Percentiles rank a stretch among this genome's conserved stretches.
phyloP scores from a whole-genome alignment of 2,329 filamentous ascomycete genomes.

The Grosmannia huntii region DNA sequence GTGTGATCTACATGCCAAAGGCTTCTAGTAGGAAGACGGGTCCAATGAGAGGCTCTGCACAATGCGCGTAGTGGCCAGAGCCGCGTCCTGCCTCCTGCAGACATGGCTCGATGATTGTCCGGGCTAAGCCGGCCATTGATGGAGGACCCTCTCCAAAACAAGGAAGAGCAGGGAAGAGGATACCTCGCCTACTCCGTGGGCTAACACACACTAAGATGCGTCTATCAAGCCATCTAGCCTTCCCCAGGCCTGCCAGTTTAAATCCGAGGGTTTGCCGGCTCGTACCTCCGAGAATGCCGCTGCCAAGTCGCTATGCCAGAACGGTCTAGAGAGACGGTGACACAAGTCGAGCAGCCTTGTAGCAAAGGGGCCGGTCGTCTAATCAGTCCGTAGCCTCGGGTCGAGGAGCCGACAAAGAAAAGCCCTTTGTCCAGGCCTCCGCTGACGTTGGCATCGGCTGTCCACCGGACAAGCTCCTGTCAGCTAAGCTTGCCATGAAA shows the following conservation, averaged over 20 bases:
- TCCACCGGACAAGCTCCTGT: neutral
- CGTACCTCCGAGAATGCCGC: too few species aligned
- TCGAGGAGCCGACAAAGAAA: neutral
- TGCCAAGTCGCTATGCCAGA: too few species aligned
- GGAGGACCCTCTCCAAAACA: neutral
- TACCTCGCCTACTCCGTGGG: neutral
- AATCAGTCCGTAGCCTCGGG: too few species aligned
- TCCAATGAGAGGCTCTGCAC: too few species aligned
- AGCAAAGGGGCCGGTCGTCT: too few species aligned
- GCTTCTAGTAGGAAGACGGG: too few species aligned
- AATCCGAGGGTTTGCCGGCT: neutral
- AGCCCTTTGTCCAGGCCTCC: neutral
- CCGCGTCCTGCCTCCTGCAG: neutral
- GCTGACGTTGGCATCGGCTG: neutral
- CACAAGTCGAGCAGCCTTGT: too few species aligned
- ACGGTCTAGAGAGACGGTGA: too few species aligned
- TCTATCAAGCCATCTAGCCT: neutral
- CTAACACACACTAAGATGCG: neutral
- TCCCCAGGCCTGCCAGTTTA: neutral
- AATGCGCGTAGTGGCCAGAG: neutral
- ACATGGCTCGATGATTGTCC: neutral
- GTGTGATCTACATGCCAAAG: neutral
- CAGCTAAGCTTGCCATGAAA: neutral
- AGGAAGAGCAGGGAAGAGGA: neutral
- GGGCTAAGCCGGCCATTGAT: neutral